A percentile compares a stretch with the other conserved stretches of the same genome.
These are phyloP conservation scores for Lathyrus aphaca DNA, from an alignment of 306 rosid species.

Conservation along the genomic window DNA sequence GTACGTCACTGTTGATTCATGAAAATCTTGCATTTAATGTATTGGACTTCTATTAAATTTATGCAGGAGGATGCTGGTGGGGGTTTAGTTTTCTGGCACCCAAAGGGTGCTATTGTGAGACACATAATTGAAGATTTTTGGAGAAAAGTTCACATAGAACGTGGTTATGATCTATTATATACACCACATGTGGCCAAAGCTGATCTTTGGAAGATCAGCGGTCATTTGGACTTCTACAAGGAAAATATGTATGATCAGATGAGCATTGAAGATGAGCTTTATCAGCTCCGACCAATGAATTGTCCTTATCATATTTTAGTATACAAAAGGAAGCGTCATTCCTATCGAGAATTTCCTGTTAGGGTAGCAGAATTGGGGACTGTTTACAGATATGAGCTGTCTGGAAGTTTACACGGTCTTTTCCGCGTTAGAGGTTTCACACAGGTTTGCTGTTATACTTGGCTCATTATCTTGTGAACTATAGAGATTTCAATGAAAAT, in stretches of 20 bases:
- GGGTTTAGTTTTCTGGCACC: conserved; percentile 99
- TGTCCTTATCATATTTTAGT: conserved; percentile 93
- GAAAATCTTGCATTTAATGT: conserved; percentile 37
- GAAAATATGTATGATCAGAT: conserved; percentile 98
- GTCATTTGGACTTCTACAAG: conserved; percentile 88
- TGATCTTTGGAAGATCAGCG: conserved; percentile 98
- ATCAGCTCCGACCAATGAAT: conserved; percentile 99
- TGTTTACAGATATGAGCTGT: conserved; percentile 89
- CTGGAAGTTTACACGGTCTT: conserved; percentile 97
- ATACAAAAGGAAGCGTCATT: conserved; percentile 88
- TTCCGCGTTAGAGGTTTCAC: conserved; percentile 98
- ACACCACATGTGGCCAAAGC: conserved; percentile 98
- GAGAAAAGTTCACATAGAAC: conserved; percentile 75
- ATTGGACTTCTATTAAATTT: conserved; percentile 40
- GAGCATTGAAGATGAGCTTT: conserved; percentile 83
- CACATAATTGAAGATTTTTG: conserved; percentile 88
- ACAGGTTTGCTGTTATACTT: conserved; percentile 59
- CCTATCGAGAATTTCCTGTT: conserved; percentile 88
- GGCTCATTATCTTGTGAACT: conserved; percentile 32
- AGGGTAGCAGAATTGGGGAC: conserved; percentile 96
- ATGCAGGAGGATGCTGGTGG: conserved; percentile 95
- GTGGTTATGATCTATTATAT: conserved; percentile 84
- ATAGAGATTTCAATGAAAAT: conserved; percentile 6
- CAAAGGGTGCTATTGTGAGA: conserved; percentile 94
- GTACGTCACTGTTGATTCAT: conserved; percentile 31